Evolutionary conservation across 495 filamentous ascomycete genomes (phyloP).

Genomic region (Podospora conica): DNA sequence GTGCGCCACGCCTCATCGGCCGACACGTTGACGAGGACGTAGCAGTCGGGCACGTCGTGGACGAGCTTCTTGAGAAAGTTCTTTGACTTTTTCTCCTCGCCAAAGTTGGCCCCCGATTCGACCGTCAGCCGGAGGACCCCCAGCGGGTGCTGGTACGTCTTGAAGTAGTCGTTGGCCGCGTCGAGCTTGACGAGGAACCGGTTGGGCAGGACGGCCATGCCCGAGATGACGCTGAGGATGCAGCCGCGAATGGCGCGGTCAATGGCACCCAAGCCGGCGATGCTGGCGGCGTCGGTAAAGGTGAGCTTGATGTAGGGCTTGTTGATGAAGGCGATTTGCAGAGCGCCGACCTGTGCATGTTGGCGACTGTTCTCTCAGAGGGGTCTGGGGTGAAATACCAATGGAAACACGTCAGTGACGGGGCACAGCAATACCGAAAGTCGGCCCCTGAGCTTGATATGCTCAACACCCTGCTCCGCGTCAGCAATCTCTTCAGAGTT

Average conservation of each 20-base stretch:
- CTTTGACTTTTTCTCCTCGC: constrained; percentile 18
- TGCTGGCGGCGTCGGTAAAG: constrained; percentile 37
- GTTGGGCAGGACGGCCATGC: constrained; percentile 7
- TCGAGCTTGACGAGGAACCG: constrained; percentile 7
- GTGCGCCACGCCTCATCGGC: constrained; percentile 36
- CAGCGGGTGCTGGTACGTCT: constrained; percentile 35
- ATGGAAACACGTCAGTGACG: constrained; percentile 34
- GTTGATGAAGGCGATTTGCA: constrained; percentile 42
- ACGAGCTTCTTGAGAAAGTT: constrained; percentile 29
- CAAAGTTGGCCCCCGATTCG: constrained; percentile 31
- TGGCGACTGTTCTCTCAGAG: not conserved
- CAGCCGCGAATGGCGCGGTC: constrained; percentile 31
- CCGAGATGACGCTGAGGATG: constrained; percentile 33
- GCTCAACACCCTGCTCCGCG: constrained; percentile 33
- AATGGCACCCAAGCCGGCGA: constrained; percentile 34
- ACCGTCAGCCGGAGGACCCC: constrained; percentile 38
- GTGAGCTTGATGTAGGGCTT: constrained; percentile 32
- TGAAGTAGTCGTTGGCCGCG: constrained; percentile 12
- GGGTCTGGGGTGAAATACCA: constrained; percentile 18
- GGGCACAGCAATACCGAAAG: constrained; percentile 35
- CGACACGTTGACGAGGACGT: constrained; percentile 31
- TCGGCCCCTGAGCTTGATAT: constrained; percentile 36
- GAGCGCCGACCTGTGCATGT: constrained; percentile 35
- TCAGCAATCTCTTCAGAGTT: not conserved
- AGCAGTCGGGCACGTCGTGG: constrained; percentile 37